These are phyloP conservation scores for Actinomortierella wolfii DNA, from an alignment of 371 early-diverging fungal genomes.

Conservation along the genomic window DNA sequence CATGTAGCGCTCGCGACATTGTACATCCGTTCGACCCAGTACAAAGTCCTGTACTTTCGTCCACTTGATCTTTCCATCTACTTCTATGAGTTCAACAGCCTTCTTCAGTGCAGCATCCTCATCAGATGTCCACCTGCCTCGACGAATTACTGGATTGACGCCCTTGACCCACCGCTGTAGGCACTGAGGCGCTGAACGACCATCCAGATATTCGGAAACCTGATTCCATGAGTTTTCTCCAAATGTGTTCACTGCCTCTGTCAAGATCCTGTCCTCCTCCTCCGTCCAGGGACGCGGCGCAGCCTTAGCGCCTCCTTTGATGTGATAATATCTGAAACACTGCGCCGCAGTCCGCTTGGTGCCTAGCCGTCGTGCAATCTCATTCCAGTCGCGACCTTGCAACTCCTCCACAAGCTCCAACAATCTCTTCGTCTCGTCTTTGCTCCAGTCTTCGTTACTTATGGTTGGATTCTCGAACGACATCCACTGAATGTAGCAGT, in stretches of 20 bases:
- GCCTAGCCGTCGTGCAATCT: constrained; percentile 59
- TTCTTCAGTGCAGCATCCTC: constrained; percentile 75
- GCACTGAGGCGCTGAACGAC: constrained; percentile 82
- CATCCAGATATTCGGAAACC: constrained; percentile 68
- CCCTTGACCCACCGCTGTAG: constrained; percentile 82
- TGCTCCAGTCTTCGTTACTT: constrained; percentile 73
- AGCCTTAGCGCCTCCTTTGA: constrained; percentile 25
- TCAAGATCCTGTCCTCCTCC: constrained; percentile 65
- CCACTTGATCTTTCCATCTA: constrained; percentile 82
- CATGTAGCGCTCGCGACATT: constrained; percentile 86
- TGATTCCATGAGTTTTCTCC: constrained; percentile 74
- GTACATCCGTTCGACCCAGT: constrained; percentile 82
- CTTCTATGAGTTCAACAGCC: constrained; percentile 59
- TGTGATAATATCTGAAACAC: constrained; percentile 72
- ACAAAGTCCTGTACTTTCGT: constrained; percentile 70
- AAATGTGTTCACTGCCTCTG: constrained; percentile 59
- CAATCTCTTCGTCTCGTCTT: constrained; percentile 57
- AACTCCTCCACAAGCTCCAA: constrained; percentile 50
- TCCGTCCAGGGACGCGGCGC: constrained; percentile 56
- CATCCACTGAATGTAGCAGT: constrained; percentile 85
- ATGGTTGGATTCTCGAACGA: constrained; percentile 84
- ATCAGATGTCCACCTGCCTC: constrained; percentile 73
- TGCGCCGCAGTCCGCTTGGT: constrained; percentile 80
- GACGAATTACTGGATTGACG: constrained; percentile 74
- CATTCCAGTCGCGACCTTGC: constrained; percentile 61